These are phyloP conservation scores for Cytidiella melzeri DNA, from an alignment of 768 basidiomycete species.

Conservation along the genomic window DNA sequence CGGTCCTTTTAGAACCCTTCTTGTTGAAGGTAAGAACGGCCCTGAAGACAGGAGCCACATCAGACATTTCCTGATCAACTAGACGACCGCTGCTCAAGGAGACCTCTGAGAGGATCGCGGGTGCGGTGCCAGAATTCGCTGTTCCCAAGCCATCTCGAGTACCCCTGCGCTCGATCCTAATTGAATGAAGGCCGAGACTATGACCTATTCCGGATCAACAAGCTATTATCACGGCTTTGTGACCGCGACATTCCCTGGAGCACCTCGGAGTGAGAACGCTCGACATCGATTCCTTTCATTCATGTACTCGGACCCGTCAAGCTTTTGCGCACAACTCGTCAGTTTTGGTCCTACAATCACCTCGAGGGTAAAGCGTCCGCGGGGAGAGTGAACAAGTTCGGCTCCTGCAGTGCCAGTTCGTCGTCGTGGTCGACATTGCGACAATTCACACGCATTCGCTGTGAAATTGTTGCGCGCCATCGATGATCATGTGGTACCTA, in stretches of 20 bases:
- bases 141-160: not conserved
- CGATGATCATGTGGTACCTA: not conserved
- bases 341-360: not conserved
- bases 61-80: slow-evolving; percentile 8
- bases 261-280: not conserved
- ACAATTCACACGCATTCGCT: not conserved
- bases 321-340: not conserved
- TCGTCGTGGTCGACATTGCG: not conserved
- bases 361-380: not conserved
- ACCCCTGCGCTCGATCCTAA: slow-evolving; percentile 3
- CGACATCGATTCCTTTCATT: not conserved
- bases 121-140: slow-evolving; percentile 6
- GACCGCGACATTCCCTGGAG: not conserved
- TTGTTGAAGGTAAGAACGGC: not conserved
- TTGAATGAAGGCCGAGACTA: slow-evolving; percentile 2
- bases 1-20: slow-evolving; percentile 4
- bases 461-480: not conserved
- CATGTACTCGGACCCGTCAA: not conserved
- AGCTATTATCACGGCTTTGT: not conserved
- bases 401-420: not conserved
- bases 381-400: not conserved
- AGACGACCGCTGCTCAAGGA: not conserved
- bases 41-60: not conserved
- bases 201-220: slow-evolving; percentile 7
- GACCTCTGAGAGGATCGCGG: slow-evolving; percentile 1